phyloP scores from a whole-genome alignment of 805 yeast species.

The Sugiyamaella qingdaonensis region DNA sequence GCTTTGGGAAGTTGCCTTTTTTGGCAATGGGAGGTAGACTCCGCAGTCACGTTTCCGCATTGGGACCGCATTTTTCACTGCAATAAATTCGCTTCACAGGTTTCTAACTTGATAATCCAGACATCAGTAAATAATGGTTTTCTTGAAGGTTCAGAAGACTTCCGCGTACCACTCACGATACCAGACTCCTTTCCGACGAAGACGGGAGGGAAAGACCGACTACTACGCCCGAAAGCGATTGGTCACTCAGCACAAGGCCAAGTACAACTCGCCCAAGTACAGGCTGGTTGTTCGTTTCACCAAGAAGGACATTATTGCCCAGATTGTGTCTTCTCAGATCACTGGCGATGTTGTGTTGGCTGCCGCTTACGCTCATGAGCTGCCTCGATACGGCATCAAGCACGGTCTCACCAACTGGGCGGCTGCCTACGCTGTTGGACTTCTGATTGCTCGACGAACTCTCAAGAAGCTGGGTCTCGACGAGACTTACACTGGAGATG shows the following conservation, averaged over 20 bases:
- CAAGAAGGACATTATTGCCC: constrained; percentile 98
- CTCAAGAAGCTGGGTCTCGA: constrained; percentile 96
- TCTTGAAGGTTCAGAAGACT: constrained; percentile 67
- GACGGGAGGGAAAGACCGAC: constrained; percentile 99
- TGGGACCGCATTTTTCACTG: neutral
- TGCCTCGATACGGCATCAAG: constrained; percentile 94
- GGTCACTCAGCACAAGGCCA: constrained; percentile 99
- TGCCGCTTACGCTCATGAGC: constrained; percentile 98
- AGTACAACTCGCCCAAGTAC: constrained; percentile 99
- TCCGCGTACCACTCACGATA: constrained; percentile 98
- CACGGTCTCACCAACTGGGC: constrained; percentile 99
- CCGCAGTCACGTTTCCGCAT: constrained; percentile 1
- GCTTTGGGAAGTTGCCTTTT: neutral
- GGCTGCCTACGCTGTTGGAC: constrained; percentile 99
- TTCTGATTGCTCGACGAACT: constrained; percentile 98
- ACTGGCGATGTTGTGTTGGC: constrained; percentile 94
- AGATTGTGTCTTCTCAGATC: constrained; percentile 93
- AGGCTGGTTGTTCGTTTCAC: constrained; percentile 99
- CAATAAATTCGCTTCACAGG: neutral
- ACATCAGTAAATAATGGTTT: constrained; percentile 55
- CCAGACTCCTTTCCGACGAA: constrained; percentile 99
- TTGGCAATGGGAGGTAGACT: neutral
- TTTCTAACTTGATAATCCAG: neutral
- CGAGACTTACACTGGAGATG: constrained; percentile 97
- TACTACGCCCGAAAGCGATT: constrained; percentile 99